Evolutionary conservation across 371 early-diverging fungal species (phyloP), one percentile per base, ranked within the genome.

Genomic region (Paraphysoderma sedebokerense): DNA sequence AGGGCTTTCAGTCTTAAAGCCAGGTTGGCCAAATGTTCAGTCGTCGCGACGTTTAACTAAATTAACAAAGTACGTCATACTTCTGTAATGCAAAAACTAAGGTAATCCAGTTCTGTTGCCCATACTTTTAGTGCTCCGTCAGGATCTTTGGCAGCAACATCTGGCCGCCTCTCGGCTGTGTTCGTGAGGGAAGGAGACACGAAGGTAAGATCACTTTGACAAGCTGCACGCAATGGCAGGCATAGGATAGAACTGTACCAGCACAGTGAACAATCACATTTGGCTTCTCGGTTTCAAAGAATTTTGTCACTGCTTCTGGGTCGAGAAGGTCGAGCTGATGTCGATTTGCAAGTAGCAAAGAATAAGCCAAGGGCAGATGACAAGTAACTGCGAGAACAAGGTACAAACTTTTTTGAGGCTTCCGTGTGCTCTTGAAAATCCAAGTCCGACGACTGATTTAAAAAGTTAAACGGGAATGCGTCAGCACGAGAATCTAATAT

Each of bases 131-230:
- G 56, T 19, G 68, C 70, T 0, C 66, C 78, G 5, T 70, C 65
- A 27, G 57, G 67, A 51, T 85, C 67, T 20, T 61, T 62, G 35
- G 77, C 83, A 29, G 83, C 87, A 1, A 81, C 82, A 53, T 87
- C 85, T 0, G 91, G 91, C 0, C 83, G 72, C 31, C 85, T 74
- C 53, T 87, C 91, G 41, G 88, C 91, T 9, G 87, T 87, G 54
- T 87, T 83, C 41, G 87, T 76, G 29, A 87, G 54, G n/a, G 69
- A 77, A 65, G 60, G 8, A 15, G 27, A 31, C 17, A 9, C 27
- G 26, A 17, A 23, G 5, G 3, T 13, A 31, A 22, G 38, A 9
- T 27, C 13, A 15, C 22, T 39, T 29, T 23, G 22, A 17, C 26
- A n/a, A n/a, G n/a, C n/a, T n/a, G n/a, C n/a, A n/a, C n/a, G n/a